Percentiles rank a stretch among this genome's conserved stretches.
Evolutionary conservation across 2,329 filamentous ascomycete genomes (phyloP).

Genomic region (Penicillium sp.): DNA sequence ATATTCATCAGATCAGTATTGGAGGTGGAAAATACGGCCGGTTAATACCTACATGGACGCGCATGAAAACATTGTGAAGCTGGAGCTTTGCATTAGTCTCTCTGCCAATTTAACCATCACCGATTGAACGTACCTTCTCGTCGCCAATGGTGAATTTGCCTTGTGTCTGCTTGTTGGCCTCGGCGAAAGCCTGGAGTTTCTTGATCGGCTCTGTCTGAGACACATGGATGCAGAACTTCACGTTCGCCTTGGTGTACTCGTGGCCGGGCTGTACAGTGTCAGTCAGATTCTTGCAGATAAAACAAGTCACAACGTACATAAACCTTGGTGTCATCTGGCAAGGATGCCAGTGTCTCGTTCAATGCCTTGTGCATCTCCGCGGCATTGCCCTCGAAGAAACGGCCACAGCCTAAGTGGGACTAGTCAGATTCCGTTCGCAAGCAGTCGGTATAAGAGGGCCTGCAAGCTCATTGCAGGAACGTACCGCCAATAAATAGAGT

Average conservation of each 20-base stretch:
- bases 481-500: constrained; percentile 88
- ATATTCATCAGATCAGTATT: constrained; percentile 9
- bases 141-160: constrained; percentile 95
- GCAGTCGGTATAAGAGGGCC: not conserved
- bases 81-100: constrained; percentile 35
- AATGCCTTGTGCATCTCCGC: constrained; percentile 89
- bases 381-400: constrained; percentile 89
- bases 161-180: constrained; percentile 79
- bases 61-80: constrained; percentile 97
- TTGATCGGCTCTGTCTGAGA: constrained; percentile 69
- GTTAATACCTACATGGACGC: constrained; percentile 61
- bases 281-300: not conserved
- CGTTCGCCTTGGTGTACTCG: constrained; percentile 96
- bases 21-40: not conserved
- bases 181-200: constrained; percentile 70
- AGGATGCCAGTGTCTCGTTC: constrained; percentile 72
- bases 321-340: constrained; percentile 88
- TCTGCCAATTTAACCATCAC: not conserved
- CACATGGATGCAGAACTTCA: constrained; percentile 78
- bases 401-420: constrained; percentile 66
- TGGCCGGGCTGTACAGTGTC: constrained; percentile 67
- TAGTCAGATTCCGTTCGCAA: constrained; percentile 1
- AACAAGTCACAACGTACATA: constrained; percentile 58
- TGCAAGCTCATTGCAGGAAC: constrained; percentile 11
- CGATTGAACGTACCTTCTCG: constrained; percentile 66